Percentiles rank a stretch among this genome's conserved stretches.
Conservation (phyloP, 345 rosid genomes). For the Hypericum androsaemum region DNA sequence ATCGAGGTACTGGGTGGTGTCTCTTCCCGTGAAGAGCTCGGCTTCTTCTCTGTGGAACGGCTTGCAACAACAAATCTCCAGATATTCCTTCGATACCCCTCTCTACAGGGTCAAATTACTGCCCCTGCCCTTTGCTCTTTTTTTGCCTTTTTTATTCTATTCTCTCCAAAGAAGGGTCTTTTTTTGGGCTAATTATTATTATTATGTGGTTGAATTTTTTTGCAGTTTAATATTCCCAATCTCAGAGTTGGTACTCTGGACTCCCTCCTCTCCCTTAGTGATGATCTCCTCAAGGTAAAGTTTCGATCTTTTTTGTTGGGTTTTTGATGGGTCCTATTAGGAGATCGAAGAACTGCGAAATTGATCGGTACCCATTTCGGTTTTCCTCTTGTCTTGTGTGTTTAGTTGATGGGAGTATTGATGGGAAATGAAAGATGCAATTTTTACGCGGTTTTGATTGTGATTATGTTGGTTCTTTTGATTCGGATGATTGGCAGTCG, state of each 20-base stretch:
- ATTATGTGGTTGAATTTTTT: constrained; percentile 3
- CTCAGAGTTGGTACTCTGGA: constrained; percentile 98
- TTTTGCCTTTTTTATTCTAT: background rate
- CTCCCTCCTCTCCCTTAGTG: constrained; percentile 88
- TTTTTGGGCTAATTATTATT: background rate
- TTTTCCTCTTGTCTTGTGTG: background rate
- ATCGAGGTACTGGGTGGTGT: constrained; percentile 79
- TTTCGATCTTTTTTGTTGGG: background rate
- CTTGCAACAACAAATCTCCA: constrained; percentile 84
- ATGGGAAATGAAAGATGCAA: too few relatives aligned
- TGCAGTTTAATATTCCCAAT: constrained; percentile 87
- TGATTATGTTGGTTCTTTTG: constrained; percentile 4
- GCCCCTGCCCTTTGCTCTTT: background rate
- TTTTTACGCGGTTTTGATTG: too few relatives aligned
- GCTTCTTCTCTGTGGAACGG: constrained; percentile 64
- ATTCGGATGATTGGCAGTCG: constrained; percentile 40
- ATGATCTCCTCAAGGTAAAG: constrained; percentile 84
- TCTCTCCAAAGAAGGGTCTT: background rate
- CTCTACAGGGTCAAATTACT: constrained; percentile 59
- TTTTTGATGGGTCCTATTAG: background rate
- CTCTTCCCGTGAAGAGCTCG: constrained; percentile 83
- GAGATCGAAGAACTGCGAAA: background rate
- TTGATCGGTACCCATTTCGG: background rate
- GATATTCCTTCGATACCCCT: constrained; percentile 91
- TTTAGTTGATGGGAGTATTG: too few relatives aligned